Evolutionary conservation across 345 rosid genomes (phyloP).

Genomic region (Eucalyptus cloeziana): DNA sequence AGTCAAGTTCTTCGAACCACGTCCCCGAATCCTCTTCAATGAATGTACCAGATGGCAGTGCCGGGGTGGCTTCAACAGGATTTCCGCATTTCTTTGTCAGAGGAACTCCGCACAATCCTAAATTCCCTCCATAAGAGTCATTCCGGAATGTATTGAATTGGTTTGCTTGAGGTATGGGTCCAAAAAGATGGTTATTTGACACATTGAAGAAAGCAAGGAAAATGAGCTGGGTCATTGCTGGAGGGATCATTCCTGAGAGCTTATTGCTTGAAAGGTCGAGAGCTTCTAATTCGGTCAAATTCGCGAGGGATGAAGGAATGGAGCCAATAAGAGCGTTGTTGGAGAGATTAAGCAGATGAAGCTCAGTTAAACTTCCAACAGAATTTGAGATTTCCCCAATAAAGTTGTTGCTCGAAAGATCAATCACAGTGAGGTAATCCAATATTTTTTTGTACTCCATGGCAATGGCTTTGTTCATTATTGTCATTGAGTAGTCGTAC

Average conservation of each 20-base stretch:
- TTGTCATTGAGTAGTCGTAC: neutral
- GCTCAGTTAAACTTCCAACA: neutral
- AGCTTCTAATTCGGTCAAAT: neutral
- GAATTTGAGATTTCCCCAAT: neutral
- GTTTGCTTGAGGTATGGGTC: neutral
- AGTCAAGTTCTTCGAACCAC: neutral
- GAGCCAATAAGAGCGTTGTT: neutral
- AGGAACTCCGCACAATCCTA: neutral
- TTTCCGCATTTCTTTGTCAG: neutral
- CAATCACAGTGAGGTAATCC: neutral
- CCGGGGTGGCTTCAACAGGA: neutral
- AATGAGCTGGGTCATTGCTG: neutral
- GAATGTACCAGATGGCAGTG: neutral
- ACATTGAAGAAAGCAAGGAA: neutral
- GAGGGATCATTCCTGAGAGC: conserved; percentile 4
- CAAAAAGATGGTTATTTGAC: neutral
- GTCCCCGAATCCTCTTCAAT: neutral
- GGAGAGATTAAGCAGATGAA: neutral
- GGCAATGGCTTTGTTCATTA: neutral
- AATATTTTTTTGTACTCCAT: neutral
- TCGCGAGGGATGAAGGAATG: neutral
- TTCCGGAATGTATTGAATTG: neutral
- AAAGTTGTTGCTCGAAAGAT: neutral
- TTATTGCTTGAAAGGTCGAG: conserved; percentile 2
- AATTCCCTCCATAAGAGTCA: neutral